Percentiles rank a stretch among this genome's conserved stretches.
These are phyloP conservation scores for Cocos nucifera DNA, from an alignment of 176 grass and related monocot genomes.

Conservation along the genomic window DNA sequence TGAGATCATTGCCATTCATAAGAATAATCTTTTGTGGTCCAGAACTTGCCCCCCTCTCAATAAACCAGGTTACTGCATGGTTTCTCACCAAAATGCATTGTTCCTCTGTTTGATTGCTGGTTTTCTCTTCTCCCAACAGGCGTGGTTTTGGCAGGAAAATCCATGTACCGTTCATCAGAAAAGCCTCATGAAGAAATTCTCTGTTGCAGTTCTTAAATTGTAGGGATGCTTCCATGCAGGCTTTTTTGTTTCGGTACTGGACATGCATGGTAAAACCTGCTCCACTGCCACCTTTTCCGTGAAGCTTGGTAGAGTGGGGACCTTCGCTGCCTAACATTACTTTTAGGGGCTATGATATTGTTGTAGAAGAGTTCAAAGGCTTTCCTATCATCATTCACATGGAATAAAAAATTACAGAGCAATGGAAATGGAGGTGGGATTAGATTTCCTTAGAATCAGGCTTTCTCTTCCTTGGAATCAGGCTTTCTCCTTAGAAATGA, in stretches of 20 bases:
- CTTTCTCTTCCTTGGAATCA: constrained; percentile 27
- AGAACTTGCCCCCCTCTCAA: too few species aligned
- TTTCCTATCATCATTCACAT: constrained; percentile 27
- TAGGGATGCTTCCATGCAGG: constrained; percentile 4
- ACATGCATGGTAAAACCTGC: constrained; percentile 15
- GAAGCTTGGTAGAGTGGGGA: constrained; percentile 3
- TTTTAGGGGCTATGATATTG: constrained; percentile 22
- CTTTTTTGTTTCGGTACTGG: neutral
- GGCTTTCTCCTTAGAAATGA: constrained; percentile 26
- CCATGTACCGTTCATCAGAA: constrained; percentile 8
- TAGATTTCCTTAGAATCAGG: constrained; percentile 18
- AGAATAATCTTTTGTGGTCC: too few species aligned
- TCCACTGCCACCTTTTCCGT: neutral
- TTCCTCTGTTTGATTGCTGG: too few species aligned
- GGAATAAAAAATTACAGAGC: constrained; percentile 18
- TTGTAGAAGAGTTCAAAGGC: constrained; percentile 16
- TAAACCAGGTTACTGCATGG: too few species aligned
- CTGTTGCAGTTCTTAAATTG: constrained; percentile 1
- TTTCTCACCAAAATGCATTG: too few species aligned
- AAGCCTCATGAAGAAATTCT: constrained; percentile 7
- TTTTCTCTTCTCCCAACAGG: neutral
- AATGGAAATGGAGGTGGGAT: constrained; percentile 1
- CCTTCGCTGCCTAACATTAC: neutral
- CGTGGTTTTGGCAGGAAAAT: neutral
- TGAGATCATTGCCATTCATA: too few species aligned